Conservation (phyloP, 2,329 filamentous ascomycete genomes). For the Exophiala lecanii-corni region DNA sequence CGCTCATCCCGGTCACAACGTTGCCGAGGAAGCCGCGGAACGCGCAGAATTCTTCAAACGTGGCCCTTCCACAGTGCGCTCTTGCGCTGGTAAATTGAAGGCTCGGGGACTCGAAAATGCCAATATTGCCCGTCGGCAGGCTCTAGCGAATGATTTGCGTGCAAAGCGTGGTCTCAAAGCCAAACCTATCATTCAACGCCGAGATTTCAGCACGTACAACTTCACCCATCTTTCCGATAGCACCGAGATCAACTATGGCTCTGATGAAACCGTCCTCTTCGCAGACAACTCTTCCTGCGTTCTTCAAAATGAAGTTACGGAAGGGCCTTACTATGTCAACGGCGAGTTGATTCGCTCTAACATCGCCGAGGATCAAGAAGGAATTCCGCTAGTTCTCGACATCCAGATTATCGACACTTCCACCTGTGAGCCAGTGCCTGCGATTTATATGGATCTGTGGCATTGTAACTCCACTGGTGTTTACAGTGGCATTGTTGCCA, state of each 20-base stretch:
- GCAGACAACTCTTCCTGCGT: slow-evolving; percentile 40
- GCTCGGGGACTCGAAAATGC: slow-evolving; percentile 44
- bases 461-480: slow-evolving; percentile 41
- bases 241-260: slow-evolving; percentile 23
- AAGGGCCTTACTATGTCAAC: slow-evolving; percentile 50
- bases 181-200: slow-evolving; percentile 29
- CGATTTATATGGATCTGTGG: slow-evolving; percentile 38
- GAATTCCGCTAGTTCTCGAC: slow-evolving; percentile 39
- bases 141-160: slow-evolving; percentile 40
- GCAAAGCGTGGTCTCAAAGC: slow-evolving; percentile 35
- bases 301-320: slow-evolving; percentile 49
- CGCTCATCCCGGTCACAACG: slow-evolving; percentile 49
- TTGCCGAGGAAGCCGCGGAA: slow-evolving; percentile 47
- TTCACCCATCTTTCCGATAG: slow-evolving; percentile 32
- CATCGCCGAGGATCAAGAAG: slow-evolving; percentile 34
- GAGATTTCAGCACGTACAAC: slow-evolving; percentile 35
- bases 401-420: slow-evolving; percentile 39
- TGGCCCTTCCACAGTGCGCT: slow-evolving; percentile 40
- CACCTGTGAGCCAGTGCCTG: slow-evolving; percentile 38
- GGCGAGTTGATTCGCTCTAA: slow-evolving; percentile 38
- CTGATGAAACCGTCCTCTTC: slow-evolving; percentile 30
- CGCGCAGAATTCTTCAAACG: slow-evolving; percentile 44
- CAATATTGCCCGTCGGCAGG: slow-evolving; percentile 44
- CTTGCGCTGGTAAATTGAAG: slow-evolving; percentile 46
- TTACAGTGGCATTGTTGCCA: slow-evolving; percentile 35